Conservation (phyloP, 2,329 filamentous ascomycete genomes). For the Celoporthe dispersa region DNA sequence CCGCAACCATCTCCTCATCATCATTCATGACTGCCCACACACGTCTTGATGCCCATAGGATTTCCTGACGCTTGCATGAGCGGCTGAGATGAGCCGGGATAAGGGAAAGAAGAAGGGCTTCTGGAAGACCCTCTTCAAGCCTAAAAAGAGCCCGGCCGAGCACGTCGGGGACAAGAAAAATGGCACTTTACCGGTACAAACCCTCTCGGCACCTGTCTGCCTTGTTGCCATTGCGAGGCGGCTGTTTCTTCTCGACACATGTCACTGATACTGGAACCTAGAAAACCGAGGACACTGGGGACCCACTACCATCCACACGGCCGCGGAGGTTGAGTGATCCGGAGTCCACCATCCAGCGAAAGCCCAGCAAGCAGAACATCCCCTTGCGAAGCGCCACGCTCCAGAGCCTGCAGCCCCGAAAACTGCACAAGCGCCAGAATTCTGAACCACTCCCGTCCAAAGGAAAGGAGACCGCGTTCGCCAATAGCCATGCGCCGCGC, state of each 20-base stretch:
- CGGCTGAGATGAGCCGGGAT: slow-evolving; percentile 30
- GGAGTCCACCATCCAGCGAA: slow-evolving; percentile 7
- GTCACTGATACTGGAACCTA: slow-evolving; percentile 14
- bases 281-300: slow-evolving; percentile 16
- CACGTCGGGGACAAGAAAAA: background rate
- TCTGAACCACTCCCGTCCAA: slow-evolving; percentile 35
- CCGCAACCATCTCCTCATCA: slow-evolving; percentile 18
- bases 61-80: slow-evolving; percentile 17
- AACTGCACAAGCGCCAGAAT: slow-evolving; percentile 23
- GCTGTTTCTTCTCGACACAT: background rate
- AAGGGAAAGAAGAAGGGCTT: slow-evolving; percentile 27
- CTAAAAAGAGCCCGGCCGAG: slow-evolving; percentile 15
- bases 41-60: slow-evolving; percentile 13
- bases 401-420: slow-evolving; percentile 15
- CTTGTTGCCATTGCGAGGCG: background rate
- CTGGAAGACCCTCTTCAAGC: slow-evolving; percentile 27
- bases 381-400: slow-evolving; percentile 9
- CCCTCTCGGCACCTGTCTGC: background rate
- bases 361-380: slow-evolving; percentile 2
- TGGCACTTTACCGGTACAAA: slow-evolving; percentile 14
- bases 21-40: slow-evolving; percentile 10
- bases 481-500: slow-evolving; percentile 35
- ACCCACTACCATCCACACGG: slow-evolving; percentile 10
- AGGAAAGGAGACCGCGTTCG: slow-evolving; percentile 45
- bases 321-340: slow-evolving; percentile 25